Percentiles rank a stretch among this genome's conserved stretches.
Evolutionary conservation across 2,329 filamentous ascomycete genomes (phyloP).

Genomic region (Colletotrichum lini): DNA sequence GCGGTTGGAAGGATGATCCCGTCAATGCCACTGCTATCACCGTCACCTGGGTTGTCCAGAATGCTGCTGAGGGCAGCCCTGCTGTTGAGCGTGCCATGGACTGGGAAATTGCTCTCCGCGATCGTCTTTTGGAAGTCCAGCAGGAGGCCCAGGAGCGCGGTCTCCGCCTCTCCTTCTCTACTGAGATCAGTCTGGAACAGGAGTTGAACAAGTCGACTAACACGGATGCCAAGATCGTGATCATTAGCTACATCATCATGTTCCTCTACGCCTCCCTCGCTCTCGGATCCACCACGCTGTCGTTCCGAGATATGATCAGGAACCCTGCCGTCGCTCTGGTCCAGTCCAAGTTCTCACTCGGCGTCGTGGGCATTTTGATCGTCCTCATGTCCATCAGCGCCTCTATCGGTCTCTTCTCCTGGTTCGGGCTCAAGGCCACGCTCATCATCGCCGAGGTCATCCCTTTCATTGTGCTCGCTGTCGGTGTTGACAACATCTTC

Average conservation of each 20-base stretch:
- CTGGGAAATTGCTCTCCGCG: conserved; percentile 87
- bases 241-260: conserved; percentile 98
- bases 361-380: conserved; percentile 94
- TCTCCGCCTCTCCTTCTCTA: conserved; percentile 91
- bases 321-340: conserved; percentile 90
- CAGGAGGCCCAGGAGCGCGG: conserved; percentile 83
- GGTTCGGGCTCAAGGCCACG: conserved; percentile 91
- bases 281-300: conserved; percentile 88
- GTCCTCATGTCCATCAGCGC: conserved; percentile 98
- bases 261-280: conserved; percentile 97
- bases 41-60: conserved; percentile 95
- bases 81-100: conserved; percentile 84
- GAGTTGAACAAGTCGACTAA: conserved; percentile 99
- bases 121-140: conserved; percentile 82
- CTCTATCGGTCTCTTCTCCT: conserved; percentile 95
- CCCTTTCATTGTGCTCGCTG: conserved; percentile 94
- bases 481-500: conserved; percentile 99
- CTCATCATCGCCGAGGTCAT: conserved; percentile 99
- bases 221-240: conserved; percentile 96
- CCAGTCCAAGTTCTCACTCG: conserved; percentile 96
- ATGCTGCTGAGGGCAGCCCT: conserved; percentile 80
- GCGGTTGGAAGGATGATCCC: conserved; percentile 80
- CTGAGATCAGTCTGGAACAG: conserved; percentile 93
- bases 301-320: conserved; percentile 80
- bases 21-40: conserved; percentile 85